Base-by-base conservation (phyloP, 805 yeast species). In the Ogataea corticis region DNA sequence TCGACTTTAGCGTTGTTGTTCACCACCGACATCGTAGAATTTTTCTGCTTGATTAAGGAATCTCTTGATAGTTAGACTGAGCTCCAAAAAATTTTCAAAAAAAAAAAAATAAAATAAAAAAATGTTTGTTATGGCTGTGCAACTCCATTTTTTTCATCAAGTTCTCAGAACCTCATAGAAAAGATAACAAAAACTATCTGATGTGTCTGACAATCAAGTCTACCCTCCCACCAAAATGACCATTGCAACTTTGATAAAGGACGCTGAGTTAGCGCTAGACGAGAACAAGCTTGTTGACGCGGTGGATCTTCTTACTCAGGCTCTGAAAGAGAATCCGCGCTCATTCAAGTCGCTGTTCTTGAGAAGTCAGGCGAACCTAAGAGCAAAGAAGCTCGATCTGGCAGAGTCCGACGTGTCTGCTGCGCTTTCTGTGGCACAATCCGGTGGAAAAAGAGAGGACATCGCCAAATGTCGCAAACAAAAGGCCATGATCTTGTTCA, bases 381-480 rank as follows among this genome's bases (percentile, higher is more conserved):
- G 79, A 52, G 54, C 72, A 37, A 65, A 70, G 45, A 68, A 75
- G 44, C 73, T 70, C 62, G 79, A 76, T 35, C 62, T 60, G 17
- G 80, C 87, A 2, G 63, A 75, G 39, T 63, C 65, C 2, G 77
- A 75, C 54, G 70, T 80, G 27, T 52, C 67, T 4, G 62, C 65
- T 27, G 82, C 85, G 0, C 43, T 58, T 6, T 34, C 23, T 1
- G 53, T 75, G 25, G 83, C 85, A 1, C 66, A 68, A 33, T 63
- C 61, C 5, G 59, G 75, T 30, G 80, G 80, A 0, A 76, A 70
- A 45, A 59, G 79, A 40, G 61, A 61, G 2, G 74, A 73, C 18
- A 71, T 79, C 29, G 80, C 76, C 1, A 55, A 68, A 15, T 73
- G 79, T 28, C 69, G 75, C 54, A 79, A 75, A 54, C 66, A 80